Conservation (phyloP, 106 monocot genomes). For the Posidonia australis region DNA sequence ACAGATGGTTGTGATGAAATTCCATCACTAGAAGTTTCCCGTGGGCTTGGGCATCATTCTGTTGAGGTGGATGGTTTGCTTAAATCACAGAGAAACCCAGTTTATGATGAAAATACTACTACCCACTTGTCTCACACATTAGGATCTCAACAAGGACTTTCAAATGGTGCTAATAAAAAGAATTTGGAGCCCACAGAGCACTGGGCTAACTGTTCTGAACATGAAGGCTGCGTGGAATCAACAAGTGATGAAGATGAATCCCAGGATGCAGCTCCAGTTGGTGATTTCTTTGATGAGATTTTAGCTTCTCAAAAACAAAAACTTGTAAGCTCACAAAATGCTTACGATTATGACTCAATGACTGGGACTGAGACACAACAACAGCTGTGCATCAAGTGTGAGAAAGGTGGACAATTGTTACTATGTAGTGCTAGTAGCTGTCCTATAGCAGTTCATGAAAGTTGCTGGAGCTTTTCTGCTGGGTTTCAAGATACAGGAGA, state of each 20-base stretch:
- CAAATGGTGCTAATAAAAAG: background rate
- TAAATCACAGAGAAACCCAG: background rate
- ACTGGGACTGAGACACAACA: conserved; percentile 12
- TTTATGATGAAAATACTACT: background rate
- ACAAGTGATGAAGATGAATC: conserved; percentile 14
- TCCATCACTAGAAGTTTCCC: background rate
- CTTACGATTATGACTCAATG: conserved; percentile 8
- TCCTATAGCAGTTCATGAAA: conserved; percentile 35
- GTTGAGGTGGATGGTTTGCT: background rate
- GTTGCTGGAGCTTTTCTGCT: conserved; percentile 24
- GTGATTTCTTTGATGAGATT: background rate
- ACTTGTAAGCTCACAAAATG: conserved; percentile 12
- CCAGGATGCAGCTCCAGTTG: conserved; percentile 4
- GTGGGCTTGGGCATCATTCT: background rate
- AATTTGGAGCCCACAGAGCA: background rate
- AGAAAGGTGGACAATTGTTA: conserved; percentile 40
- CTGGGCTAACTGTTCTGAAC: background rate
- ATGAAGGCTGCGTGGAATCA: conserved; percentile 1
- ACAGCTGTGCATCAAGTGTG: conserved; percentile 36
- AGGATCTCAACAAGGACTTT: background rate
- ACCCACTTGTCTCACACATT: background rate
- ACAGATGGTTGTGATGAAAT: background rate
- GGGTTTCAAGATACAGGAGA: conserved; percentile 17
- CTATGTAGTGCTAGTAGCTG: conserved; percentile 34
- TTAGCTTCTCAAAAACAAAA: conserved; percentile 8